phyloP scores from a whole-genome alignment of 1,284 basidiomycete species.

The Sanguinoderma infundibulare region DNA sequence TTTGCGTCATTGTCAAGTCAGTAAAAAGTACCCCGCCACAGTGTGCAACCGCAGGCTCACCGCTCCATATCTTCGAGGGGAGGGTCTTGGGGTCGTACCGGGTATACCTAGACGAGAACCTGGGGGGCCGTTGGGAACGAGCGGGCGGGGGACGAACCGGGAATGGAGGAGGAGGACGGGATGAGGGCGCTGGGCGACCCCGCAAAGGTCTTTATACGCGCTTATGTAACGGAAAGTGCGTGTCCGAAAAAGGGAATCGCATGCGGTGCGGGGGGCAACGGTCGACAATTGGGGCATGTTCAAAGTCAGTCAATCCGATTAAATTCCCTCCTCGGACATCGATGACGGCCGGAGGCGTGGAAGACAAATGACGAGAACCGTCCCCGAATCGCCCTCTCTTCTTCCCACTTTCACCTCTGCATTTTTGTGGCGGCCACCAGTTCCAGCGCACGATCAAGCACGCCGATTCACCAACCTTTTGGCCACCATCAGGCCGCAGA shows the following conservation, averaged over 20 bases:
- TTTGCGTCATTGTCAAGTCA: constrained; percentile 18
- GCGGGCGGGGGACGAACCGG: constrained; percentile 1
- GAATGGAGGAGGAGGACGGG: constrained; percentile 8
- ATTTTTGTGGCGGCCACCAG: constrained; percentile 8
- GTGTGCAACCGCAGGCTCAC: constrained; percentile 44
- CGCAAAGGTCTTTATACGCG: constrained; percentile 22
- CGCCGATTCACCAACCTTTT: too few species aligned
- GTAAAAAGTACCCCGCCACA: constrained; percentile 23
- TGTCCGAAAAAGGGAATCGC: constrained; percentile 22
- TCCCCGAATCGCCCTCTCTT: background rate
- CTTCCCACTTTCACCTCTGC: background rate
- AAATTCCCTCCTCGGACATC: constrained; percentile 5
- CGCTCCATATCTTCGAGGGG: constrained; percentile 40
- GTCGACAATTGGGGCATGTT: constrained; percentile 24
- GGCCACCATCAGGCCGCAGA: background rate
- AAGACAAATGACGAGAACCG: background rate
- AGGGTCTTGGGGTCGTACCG: constrained; percentile 1
- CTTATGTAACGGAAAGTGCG: constrained; percentile 26
- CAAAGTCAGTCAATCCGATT: constrained; percentile 14
- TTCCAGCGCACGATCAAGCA: background rate
- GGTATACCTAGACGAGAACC: background rate
- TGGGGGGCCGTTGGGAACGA: background rate
- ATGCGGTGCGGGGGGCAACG: constrained; percentile 34
- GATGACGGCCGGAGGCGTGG: background rate
- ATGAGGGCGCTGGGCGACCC: constrained; percentile 3